phyloP scores from a whole-genome alignment of 257 asterid species.

The Solanum arcanum region DNA sequence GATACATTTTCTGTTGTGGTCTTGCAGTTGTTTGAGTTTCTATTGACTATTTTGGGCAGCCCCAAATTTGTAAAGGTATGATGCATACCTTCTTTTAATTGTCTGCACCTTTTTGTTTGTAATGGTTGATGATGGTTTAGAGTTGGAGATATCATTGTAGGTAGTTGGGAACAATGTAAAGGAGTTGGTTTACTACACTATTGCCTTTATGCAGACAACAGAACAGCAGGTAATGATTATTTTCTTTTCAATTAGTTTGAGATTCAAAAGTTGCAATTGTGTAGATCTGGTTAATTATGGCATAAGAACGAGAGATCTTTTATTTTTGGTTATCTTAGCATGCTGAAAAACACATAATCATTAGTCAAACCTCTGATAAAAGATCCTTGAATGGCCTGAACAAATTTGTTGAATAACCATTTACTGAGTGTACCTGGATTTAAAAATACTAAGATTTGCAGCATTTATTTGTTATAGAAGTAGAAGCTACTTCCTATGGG shows the following conservation, averaged over 20 bases:
- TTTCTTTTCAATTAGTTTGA: not conserved
- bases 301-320: not conserved
- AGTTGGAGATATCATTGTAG: constrained; percentile 21
- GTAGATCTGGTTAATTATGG: not conserved
- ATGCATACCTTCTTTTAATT: constrained; percentile 1
- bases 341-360: not conserved
- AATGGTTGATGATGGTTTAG: not conserved
- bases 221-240: constrained; percentile 69
- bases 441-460: not conserved
- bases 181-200: constrained; percentile 76
- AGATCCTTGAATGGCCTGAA: not conserved
- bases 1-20: constrained; percentile 1
- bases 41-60: constrained; percentile 78
- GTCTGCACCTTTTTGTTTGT: not conserved
- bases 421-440: not conserved
- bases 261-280: not conserved
- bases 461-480: not conserved
- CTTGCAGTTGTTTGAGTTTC: constrained; percentile 76
- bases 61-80: constrained; percentile 63
- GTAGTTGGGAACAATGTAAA: constrained; percentile 55
- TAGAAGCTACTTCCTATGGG: not conserved
- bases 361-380: not conserved
- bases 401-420: not conserved
- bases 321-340: not conserved
- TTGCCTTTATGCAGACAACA: constrained; percentile 87